Evolutionary conservation across 179 eudicot genomes (phyloP).

Genomic region (Gypsophila paniculata): DNA sequence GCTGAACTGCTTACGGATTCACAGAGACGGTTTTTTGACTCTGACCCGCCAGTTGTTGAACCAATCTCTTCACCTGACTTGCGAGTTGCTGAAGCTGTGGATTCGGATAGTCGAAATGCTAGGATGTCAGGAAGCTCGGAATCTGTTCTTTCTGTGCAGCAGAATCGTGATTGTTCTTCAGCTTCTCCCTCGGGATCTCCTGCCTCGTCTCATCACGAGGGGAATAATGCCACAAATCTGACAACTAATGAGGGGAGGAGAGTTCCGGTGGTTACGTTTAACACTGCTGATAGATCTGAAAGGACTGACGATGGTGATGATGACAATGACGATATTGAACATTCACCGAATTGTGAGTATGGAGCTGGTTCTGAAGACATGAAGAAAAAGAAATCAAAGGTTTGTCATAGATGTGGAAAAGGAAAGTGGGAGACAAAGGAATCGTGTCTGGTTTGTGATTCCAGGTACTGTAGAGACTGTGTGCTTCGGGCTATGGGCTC

Average conservation of each 20-base stretch:
- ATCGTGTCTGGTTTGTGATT: constrained; percentile 63
- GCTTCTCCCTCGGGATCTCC: constrained; percentile 64
- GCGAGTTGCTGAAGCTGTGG: constrained; percentile 39
- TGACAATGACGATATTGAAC: constrained; percentile 31
- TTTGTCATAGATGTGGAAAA: constrained; percentile 67
- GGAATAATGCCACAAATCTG: constrained; percentile 23
- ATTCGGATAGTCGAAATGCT: constrained; percentile 50
- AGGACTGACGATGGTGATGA: constrained; percentile 34
- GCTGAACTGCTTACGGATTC: constrained; percentile 61
- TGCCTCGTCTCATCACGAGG: constrained; percentile 40
- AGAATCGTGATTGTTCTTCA: constrained; percentile 57
- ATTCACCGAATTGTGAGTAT: constrained; percentile 48
- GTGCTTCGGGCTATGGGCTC: constrained; percentile 89
- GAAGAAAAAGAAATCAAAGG: constrained; percentile 51
- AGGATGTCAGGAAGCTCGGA: constrained; percentile 68
- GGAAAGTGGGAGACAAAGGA: constrained; percentile 77
- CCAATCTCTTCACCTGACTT: constrained; percentile 65
- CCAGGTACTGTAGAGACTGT: constrained; percentile 62
- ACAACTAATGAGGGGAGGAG: constrained; percentile 49
- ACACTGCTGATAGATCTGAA: constrained; percentile 52
- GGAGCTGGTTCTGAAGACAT: constrained; percentile 53
- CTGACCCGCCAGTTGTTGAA: constrained; percentile 51
- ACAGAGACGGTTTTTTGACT: constrained; percentile 39
- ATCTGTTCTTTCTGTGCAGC: constrained; percentile 76
- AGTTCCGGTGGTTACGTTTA: constrained; percentile 72